Evolutionary conservation across 1,284 basidiomycete genomes (phyloP).

Genomic region (Cystobasidium pallidum): DNA sequence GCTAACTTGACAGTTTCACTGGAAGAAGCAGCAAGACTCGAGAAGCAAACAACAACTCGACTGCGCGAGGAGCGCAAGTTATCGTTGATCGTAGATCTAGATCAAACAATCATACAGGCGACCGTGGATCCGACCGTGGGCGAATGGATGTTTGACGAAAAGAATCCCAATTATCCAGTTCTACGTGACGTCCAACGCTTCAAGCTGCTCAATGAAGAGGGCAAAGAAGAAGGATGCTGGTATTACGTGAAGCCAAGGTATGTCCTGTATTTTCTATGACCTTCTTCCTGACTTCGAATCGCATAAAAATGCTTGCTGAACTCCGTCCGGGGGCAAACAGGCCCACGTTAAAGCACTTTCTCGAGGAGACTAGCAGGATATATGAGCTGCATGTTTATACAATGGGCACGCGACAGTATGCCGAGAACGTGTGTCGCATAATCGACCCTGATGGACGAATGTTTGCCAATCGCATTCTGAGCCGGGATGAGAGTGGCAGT

Average conservation of each 20-base stretch:
- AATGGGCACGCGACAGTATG: conserved; percentile 97
- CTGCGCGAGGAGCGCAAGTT: conserved; percentile 68
- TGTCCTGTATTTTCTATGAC: background rate
- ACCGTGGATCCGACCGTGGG: conserved; percentile 98
- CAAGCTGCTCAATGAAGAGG: conserved; percentile 63
- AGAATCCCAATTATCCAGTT: conserved; percentile 86
- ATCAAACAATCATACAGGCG: conserved; percentile 98
- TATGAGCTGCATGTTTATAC: conserved; percentile 99
- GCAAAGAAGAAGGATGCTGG: conserved; percentile 76
- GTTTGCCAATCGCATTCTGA: conserved; percentile 86
- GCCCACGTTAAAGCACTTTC: conserved; percentile 81
- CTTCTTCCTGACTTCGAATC: background rate
- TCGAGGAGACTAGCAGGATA: conserved; percentile 70
- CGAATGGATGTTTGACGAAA: conserved; percentile 80
- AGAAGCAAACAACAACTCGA: conserved; percentile 32
- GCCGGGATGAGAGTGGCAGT: conserved; percentile 94
- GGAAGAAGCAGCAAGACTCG: conserved; percentile 45
- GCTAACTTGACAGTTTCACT: conserved; percentile 59
- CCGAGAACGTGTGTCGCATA: conserved; percentile 88
- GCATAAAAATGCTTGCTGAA: background rate
- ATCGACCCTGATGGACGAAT: conserved; percentile 85
- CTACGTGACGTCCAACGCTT: conserved; percentile 84
- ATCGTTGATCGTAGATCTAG: conserved; percentile 94
- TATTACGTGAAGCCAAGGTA: conserved; percentile 97
- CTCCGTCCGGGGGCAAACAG: conserved; percentile 59